Percentiles rank a stretch among this genome's conserved stretches.
phyloP scores from a whole-genome alignment of 2,329 filamentous ascomycete genomes.

The Arthrinium phaeospermum region DNA sequence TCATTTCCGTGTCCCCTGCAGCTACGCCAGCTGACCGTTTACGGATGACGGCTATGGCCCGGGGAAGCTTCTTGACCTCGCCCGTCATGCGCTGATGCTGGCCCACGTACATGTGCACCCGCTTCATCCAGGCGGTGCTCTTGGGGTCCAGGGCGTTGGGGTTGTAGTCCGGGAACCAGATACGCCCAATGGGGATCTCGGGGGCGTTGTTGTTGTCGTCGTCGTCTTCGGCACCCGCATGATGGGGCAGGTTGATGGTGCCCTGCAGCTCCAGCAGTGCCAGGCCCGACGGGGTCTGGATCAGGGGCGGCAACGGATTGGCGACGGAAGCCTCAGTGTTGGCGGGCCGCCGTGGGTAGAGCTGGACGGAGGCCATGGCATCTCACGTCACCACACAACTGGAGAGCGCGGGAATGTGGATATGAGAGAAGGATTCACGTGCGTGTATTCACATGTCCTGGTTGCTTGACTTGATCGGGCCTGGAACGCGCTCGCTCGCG shows the following conservation, averaged over 20 bases:
- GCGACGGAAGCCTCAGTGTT: slow-evolving; percentile 14
- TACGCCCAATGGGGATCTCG: slow-evolving; percentile 67
- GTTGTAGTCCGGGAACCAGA: slow-evolving; percentile 80
- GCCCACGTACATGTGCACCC: slow-evolving; percentile 86
- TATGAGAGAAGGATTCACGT: not conserved
- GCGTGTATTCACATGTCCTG: not conserved
- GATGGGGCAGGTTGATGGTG: slow-evolving; percentile 75
- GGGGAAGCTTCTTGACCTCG: slow-evolving; percentile 85
- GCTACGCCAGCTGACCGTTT: slow-evolving; percentile 44
- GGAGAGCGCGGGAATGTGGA: not conserved
- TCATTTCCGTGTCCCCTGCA: slow-evolving; percentile 27
- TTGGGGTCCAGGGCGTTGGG: slow-evolving; percentile 51
- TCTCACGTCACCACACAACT: not conserved
- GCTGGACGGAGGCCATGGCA: slow-evolving; percentile 42
- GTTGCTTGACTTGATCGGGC: slow-evolving; percentile 3
- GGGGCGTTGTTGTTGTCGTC: slow-evolving; percentile 38
- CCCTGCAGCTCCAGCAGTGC: slow-evolving; percentile 94
- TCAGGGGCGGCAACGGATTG: slow-evolving; percentile 75
- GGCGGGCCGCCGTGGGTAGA: slow-evolving; percentile 46
- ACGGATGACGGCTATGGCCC: slow-evolving; percentile 79
- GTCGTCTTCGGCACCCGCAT: slow-evolving; percentile 28
- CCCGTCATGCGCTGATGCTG: slow-evolving; percentile 87
- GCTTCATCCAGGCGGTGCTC: slow-evolving; percentile 84
- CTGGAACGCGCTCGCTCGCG: not conserved
- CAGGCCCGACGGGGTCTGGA: slow-evolving; percentile 88